Evolutionary conservation across 768 basidiomycete species (phyloP).

Genomic region (Royoungia palumana): DNA sequence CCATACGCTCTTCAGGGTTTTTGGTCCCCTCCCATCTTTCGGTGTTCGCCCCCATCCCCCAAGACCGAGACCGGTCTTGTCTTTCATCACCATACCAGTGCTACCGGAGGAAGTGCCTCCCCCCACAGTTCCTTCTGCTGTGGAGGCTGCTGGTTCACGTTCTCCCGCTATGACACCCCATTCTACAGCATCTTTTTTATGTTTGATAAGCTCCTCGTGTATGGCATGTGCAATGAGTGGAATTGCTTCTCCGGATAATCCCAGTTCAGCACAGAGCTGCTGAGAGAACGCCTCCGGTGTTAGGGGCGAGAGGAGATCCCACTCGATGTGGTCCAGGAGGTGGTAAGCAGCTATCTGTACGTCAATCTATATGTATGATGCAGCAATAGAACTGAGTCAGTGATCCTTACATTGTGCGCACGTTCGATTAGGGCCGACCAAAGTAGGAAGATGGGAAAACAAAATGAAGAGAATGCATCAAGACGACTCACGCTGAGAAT

Average conservation of each 20-base stretch:
- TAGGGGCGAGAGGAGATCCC: conserved; percentile 92
- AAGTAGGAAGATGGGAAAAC: conserved; percentile 8
- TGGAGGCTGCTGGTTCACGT: conserved; percentile 28
- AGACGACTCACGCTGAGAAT: conserved; percentile 62
- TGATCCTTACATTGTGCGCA: conserved; percentile 9
- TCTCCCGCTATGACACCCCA: conserved; percentile 82
- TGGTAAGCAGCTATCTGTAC: conserved; percentile 93
- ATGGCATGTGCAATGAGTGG: conserved; percentile 91
- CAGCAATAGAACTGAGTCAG: conserved; percentile 5
- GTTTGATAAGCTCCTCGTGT: conserved; percentile 92
- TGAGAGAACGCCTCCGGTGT: conserved; percentile 84
- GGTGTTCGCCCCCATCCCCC: conserved; percentile 73
- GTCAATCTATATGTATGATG: conserved; percentile 66
- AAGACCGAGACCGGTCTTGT: conserved; percentile 78
- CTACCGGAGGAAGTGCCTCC: conserved; percentile 15
- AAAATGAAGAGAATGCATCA: conserved; percentile 3
- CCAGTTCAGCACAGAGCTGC: conserved; percentile 80
- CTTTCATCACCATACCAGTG: conserved; percentile 62
- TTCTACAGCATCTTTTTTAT: conserved; percentile 93
- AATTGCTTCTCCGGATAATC: conserved; percentile 80
- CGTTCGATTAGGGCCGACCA: conserved; percentile 18
- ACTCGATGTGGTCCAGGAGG: conserved; percentile 94
- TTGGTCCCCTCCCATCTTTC: conserved; percentile 78
- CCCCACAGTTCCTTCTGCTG: conserved; percentile 14
- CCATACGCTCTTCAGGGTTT: conserved; percentile 85